Conservation (phyloP, 2,329 filamentous ascomycete genomes). For the Colletotrichum tamarilloi region DNA sequence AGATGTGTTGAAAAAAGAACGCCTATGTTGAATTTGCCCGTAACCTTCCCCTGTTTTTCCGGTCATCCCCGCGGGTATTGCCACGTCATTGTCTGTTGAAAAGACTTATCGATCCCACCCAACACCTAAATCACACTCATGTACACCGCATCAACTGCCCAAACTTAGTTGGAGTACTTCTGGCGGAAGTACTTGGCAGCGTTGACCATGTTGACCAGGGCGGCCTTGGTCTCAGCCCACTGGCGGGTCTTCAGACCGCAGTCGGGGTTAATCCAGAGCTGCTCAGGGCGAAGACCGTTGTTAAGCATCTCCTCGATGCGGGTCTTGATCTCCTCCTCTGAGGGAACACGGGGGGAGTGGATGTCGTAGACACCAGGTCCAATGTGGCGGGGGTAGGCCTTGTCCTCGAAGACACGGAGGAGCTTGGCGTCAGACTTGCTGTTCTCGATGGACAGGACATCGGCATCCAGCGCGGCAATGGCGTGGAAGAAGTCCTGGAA, state of each 20-base stretch:
- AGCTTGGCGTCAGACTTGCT: constrained; percentile 99
- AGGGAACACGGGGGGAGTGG: constrained; percentile 97
- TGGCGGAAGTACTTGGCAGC: constrained; percentile 96
- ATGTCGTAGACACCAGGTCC: constrained; percentile 99
- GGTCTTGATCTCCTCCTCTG: constrained; percentile 98
- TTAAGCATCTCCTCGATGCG: constrained; percentile 98
- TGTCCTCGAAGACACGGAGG: constrained; percentile 97
- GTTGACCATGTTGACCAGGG: constrained; percentile 95
- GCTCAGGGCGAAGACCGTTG: constrained; percentile 90
- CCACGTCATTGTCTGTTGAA: constrained; percentile 38
- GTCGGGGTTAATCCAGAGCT: constrained; percentile 99
- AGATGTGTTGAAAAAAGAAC: constrained; percentile 39
- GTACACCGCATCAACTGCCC: constrained; percentile 25
- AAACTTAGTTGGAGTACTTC: constrained; percentile 71
- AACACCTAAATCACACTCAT: constrained; percentile 37
- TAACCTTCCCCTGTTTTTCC: constrained; percentile 34
- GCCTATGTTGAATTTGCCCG: constrained; percentile 38
- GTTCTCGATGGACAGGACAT: constrained; percentile 99
- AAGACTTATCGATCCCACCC: constrained; percentile 34
- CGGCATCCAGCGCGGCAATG: constrained; percentile 96
- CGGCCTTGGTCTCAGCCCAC: constrained; percentile 98
- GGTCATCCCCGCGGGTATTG: constrained; percentile 37
- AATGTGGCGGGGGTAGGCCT: constrained; percentile 97
- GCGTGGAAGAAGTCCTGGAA: constrained; percentile 99
- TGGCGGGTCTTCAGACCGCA: constrained; percentile 99